These are phyloP conservation scores for Pichia pseudocactophila DNA, from an alignment of 805 yeast species.

Conservation along the genomic window DNA sequence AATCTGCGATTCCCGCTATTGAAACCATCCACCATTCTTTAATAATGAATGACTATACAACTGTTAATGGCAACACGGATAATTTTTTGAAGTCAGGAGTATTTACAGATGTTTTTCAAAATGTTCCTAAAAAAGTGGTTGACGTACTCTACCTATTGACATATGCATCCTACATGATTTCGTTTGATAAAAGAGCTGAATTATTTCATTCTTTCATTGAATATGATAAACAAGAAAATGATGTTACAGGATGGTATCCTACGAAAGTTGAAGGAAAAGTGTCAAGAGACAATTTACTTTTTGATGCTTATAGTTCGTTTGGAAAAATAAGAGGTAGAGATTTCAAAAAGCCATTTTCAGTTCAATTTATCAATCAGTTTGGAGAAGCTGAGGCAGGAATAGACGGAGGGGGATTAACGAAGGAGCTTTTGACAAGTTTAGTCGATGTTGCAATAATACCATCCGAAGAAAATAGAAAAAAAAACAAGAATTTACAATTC, in stretches of 20 bases:
- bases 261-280: constrained; percentile 40
- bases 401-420: constrained; percentile 95
- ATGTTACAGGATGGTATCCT: constrained; percentile 16
- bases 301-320: constrained; percentile 63
- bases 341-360: constrained; percentile 52
- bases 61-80: constrained; percentile 1
- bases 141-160: constrained; percentile 45
- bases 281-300: constrained; percentile 59
- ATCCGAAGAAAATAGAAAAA: constrained; percentile 17
- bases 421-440: constrained; percentile 75
- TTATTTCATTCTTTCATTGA: constrained; percentile 58
- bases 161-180: constrained; percentile 69
- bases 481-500: constrained; percentile 23
- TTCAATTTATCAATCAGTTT: constrained; percentile 61
- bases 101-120: constrained; percentile 9
- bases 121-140: constrained; percentile 12
- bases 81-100: not conserved
- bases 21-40: constrained; percentile 13
- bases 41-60: constrained; percentile 6
- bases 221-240: constrained; percentile 34
- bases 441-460: constrained; percentile 57
- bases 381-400: constrained; percentile 78
- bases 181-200: constrained; percentile 65
- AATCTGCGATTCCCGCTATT: constrained; percentile 16
- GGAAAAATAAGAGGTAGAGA: constrained; percentile 38